A percentile compares a stretch with the other conserved stretches of the same genome.
Conservation (phyloP, 1,284 basidiomycete genomes). For the Cutaneotrichosporon sp. region DNA sequence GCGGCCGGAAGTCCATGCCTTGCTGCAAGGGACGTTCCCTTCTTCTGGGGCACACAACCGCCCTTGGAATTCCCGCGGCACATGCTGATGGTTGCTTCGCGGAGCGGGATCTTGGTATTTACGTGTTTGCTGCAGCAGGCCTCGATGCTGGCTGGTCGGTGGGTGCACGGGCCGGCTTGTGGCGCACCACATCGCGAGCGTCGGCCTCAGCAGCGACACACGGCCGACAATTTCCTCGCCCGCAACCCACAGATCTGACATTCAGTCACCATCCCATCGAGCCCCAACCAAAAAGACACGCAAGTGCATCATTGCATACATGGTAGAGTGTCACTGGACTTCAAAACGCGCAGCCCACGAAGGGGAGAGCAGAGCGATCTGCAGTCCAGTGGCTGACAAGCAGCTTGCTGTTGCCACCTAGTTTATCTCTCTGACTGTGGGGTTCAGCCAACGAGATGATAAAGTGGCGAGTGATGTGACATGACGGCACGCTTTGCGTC, state of each 20-base stretch:
- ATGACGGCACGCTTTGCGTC: neutral
- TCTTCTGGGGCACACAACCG: too few species aligned
- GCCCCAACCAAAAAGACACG: neutral
- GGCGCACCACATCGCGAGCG: too few species aligned
- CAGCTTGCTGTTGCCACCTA: slow-evolving; percentile 35
- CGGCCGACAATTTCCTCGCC: too few species aligned
- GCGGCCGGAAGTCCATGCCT: too few species aligned
- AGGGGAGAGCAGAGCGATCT: slow-evolving; percentile 20
- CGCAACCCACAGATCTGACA: neutral
- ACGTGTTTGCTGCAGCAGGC: too few species aligned
- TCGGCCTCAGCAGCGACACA: too few species aligned
- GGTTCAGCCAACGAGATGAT: slow-evolving; percentile 36
- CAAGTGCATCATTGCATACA: neutral
- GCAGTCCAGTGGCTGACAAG: slow-evolving; percentile 15
- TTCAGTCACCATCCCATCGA: neutral
- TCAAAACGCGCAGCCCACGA: slow-evolving; percentile 32
- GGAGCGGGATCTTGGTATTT: too few species aligned
- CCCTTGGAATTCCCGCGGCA: too few species aligned
- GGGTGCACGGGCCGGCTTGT: too few species aligned
- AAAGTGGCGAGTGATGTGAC: slow-evolving; percentile 28
- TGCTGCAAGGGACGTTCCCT: too few species aligned
- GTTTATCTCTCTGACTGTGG: slow-evolving; percentile 44
- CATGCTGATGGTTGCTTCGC: too few species aligned
- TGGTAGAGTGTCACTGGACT: slow-evolving; percentile 15
- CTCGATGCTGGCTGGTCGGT: too few species aligned